Percentiles rank a stretch among this genome's conserved stretches.
Evolutionary conservation across 2,329 filamentous ascomycete genomes (phyloP).

Genomic region (Hypoxylon sp.): DNA sequence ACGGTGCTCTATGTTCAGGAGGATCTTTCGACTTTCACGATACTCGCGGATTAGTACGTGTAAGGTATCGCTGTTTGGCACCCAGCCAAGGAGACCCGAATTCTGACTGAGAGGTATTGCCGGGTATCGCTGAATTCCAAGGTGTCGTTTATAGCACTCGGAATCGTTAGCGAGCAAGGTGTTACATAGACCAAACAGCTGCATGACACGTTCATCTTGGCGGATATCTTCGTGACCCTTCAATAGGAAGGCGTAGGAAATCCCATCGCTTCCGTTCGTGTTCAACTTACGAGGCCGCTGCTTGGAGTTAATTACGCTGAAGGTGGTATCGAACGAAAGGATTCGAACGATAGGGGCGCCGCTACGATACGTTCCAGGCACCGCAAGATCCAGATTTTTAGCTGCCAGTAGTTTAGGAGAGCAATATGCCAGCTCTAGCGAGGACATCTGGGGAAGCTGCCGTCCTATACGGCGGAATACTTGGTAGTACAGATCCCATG

Average conservation of each 20-base stretch:
- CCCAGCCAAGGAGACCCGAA: conserved; percentile 94
- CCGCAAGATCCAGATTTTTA: conserved; percentile 87
- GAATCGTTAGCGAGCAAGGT: conserved; percentile 93
- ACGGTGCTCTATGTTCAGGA: conserved; percentile 98
- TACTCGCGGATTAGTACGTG: conserved; percentile 98
- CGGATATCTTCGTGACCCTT: conserved; percentile 99
- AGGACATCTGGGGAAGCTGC: conserved; percentile 92
- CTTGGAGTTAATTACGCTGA: conserved; percentile 95
- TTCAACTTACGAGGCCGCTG: conserved; percentile 92
- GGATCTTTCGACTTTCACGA: conserved; percentile 93
- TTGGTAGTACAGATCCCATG: conserved; percentile 99
- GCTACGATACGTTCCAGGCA: conserved; percentile 94
- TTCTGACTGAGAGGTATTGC: conserved; percentile 98
- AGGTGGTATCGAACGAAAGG: conserved; percentile 87
- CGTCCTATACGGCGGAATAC: conserved; percentile 96
- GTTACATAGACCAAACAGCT: conserved; percentile 97
- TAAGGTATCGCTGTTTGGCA: conserved; percentile 96
- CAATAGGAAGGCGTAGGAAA: conserved; percentile 86
- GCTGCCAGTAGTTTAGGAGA: conserved; percentile 92
- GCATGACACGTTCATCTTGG: conserved; percentile 99
- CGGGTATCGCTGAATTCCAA: conserved; percentile 95
- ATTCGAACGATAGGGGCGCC: conserved; percentile 83
- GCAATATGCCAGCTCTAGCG: conserved; percentile 94
- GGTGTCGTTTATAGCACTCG: conserved; percentile 95
- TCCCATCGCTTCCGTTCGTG: conserved; percentile 88